Base-by-base conservation (phyloP, 306 rosid species). In the Cucurbita argyrosperma region DNA sequence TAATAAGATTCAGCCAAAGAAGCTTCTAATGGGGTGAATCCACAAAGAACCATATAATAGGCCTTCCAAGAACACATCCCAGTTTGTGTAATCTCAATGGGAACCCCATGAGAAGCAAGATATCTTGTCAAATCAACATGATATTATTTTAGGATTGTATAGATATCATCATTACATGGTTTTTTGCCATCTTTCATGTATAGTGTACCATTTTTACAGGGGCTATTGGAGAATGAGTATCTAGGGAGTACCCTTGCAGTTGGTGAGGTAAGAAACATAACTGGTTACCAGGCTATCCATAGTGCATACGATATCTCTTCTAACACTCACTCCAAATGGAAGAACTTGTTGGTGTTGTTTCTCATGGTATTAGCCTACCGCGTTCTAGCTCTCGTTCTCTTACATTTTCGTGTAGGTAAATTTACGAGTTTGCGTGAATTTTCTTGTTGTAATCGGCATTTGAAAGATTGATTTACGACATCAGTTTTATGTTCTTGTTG, bases 161-260 rank as follows among this genome's bases (percentile, higher is more conserved):
- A 16, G 18, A 60, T 60, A 58, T 58, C 63, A 61, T 13, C 46
- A 12, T 6, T 37, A 42, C 52, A 45, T 18, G 54, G 46, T 43
- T 45, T 11, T 11, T 45, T 47, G 13, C 23, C 6, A 42, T 67
- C 5, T 45, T 67, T 40, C 54, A 67, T 67, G 72, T 21, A 43
- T 19, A 43, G 8, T 21, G 8, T 46, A 23, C 26, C 9, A 16
- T 16, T 83, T 18, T 71, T 45, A 57, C 51, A 95, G 99, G 99
- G 99, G 67, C 83, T 91, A 62, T 78, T 95, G 87, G 99, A 95
- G 89, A 95, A 95, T 70, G 99, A 95, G 83, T 95, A 95, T 79
- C 78, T 95, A 6, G 96, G 83, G 23, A 87, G 91, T 21, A 81
- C 96, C 18, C 91, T 89, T 77, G 89, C 97, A 5, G 97, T 95